Conservation (phyloP, 1,284 basidiomycete genomes). For the Taiwanofungus camphoratus region DNA sequence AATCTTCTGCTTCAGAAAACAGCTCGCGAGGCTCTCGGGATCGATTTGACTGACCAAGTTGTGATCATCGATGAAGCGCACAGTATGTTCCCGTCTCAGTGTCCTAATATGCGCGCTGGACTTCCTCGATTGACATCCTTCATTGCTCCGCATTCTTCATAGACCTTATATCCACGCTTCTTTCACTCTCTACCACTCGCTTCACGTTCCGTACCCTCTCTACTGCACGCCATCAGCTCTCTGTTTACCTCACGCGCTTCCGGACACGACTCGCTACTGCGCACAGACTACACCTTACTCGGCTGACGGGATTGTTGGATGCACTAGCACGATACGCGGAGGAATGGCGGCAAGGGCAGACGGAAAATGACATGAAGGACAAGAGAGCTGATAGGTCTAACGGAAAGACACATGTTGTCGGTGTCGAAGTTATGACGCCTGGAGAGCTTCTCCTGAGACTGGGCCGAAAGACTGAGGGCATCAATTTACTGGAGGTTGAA, state of each 20-base stretch:
- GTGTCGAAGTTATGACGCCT: constrained; percentile 57
- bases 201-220: constrained; percentile 57
- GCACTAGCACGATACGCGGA: constrained; percentile 56
- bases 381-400: neutral
- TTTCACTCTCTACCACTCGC: constrained; percentile 78
- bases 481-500: constrained; percentile 83
- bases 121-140: too few species aligned
- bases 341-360: constrained; percentile 36
- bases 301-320: constrained; percentile 69
- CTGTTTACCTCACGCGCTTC: constrained; percentile 78
- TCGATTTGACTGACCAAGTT: constrained; percentile 78
- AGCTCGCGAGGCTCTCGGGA: constrained; percentile 83
- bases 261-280: constrained; percentile 65
- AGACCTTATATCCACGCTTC: constrained; percentile 86
- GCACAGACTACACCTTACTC: constrained; percentile 79
- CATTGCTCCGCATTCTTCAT: neutral
- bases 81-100: constrained; percentile 48
- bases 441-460: constrained; percentile 60
- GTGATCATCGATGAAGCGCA: constrained; percentile 97
- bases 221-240: constrained; percentile 73
- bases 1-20: constrained; percentile 85
- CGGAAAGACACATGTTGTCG: constrained; percentile 3
- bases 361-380: constrained; percentile 13
- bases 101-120: neutral
- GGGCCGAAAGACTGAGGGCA: constrained; percentile 61